Percentiles rank a stretch among this genome's conserved stretches.
Evolutionary conservation across 495 filamentous ascomycete genomes (phyloP).

Genomic region (Hypomontagnella submonticulosa): DNA sequence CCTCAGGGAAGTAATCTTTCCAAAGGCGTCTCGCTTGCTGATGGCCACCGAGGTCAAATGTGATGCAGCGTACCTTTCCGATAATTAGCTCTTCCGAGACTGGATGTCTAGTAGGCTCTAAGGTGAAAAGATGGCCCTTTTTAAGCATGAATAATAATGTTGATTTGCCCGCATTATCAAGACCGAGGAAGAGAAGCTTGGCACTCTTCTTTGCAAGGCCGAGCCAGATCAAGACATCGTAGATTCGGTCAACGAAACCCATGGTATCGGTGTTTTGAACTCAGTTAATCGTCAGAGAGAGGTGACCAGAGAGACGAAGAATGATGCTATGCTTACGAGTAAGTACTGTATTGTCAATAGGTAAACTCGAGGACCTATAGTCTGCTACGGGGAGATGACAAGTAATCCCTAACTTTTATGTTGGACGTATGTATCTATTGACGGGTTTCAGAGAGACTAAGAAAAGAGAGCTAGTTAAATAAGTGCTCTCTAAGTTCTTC

Average conservation of each 20-base stretch:
- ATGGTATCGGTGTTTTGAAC: background rate
- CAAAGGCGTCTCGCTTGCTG: conserved; percentile 15
- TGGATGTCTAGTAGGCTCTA: conserved; percentile 13
- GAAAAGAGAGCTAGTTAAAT: too few relatives aligned
- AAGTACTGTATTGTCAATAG: too few relatives aligned
- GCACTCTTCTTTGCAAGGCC: conserved; percentile 5
- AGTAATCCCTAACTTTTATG: too few relatives aligned
- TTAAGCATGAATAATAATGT: conserved; percentile 6
- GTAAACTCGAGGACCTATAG: too few relatives aligned
- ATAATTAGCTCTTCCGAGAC: conserved; percentile 11
- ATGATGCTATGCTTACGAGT: too few relatives aligned
- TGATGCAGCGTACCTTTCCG: conserved; percentile 1
- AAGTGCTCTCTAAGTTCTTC: too few relatives aligned
- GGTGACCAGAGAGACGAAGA: too few relatives aligned
- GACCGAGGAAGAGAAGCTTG: conserved; percentile 24
- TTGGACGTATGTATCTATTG: too few relatives aligned
- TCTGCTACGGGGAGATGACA: too few relatives aligned
- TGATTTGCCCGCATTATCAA: conserved; percentile 27
- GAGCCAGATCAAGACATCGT: background rate
- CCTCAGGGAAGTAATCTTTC: conserved; percentile 9
- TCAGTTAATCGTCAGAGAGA: too few relatives aligned
- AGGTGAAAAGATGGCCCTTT: background rate
- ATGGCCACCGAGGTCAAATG: conserved; percentile 16
- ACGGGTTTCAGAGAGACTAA: too few relatives aligned
- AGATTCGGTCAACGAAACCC: conserved; percentile 3